These are phyloP conservation scores for Vitis rupestris DNA, from an alignment of 164 flowering plant species.

Conservation along the genomic window DNA sequence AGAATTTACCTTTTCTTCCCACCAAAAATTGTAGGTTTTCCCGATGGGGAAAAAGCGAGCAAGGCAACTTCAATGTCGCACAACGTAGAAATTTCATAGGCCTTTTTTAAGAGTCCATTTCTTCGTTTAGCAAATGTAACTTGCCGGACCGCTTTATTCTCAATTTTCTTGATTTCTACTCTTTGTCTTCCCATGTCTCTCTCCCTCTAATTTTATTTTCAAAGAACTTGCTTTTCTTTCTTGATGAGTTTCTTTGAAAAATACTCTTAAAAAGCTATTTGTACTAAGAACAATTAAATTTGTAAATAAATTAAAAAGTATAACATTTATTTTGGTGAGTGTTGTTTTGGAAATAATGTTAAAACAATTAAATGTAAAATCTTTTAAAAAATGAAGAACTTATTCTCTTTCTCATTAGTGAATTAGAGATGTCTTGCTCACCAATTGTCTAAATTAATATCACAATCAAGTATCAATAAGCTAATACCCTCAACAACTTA, in stretches of 20 bases:
- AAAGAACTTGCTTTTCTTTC: neutral
- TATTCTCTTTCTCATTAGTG: too few relatives aligned
- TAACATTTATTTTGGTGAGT: too few relatives aligned
- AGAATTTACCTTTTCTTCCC: conserved; percentile 17
- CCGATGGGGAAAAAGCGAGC: conserved; percentile 8
- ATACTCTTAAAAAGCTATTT: too few relatives aligned
- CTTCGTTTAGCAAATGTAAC: conserved; percentile 15
- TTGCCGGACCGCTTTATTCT: conserved; percentile 11
- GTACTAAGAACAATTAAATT: too few relatives aligned
- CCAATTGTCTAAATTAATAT: too few relatives aligned
- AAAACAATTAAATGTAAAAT: too few relatives aligned
- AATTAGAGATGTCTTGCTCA: too few relatives aligned
- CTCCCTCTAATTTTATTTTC: neutral
- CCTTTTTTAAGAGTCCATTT: conserved; percentile 18
- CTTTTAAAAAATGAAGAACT: too few relatives aligned
- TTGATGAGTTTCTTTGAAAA: neutral
- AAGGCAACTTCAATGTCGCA: conserved; percentile 17
- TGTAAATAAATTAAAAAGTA: too few relatives aligned
- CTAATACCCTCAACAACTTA: too few relatives aligned
- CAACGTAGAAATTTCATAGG: conserved; percentile 16
- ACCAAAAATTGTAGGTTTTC: conserved; percentile 13
- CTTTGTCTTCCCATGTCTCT: conserved; percentile 10
- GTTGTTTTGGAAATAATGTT: too few relatives aligned
- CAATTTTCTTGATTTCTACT: neutral
- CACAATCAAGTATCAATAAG: too few relatives aligned